Evolutionary conservation across 805 yeast species (phyloP).

Genomic region (Saccharomycopsis sp.): DNA sequence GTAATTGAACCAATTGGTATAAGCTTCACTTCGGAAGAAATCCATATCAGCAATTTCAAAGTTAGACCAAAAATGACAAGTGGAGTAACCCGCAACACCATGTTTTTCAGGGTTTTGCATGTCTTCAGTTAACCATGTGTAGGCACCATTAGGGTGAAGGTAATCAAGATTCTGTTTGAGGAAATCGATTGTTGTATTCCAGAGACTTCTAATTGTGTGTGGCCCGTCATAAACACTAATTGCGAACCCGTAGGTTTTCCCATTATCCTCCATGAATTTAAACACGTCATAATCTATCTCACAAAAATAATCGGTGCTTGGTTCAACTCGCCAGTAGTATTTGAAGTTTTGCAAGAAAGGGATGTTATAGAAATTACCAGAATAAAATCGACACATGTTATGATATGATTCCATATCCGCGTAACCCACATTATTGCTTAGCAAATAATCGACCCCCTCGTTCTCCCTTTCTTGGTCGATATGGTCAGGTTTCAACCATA

Average conservation of each 20-base stretch:
- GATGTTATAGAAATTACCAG: constrained; percentile 55
- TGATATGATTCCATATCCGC: constrained; percentile 61
- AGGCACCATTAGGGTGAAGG: constrained; percentile 51
- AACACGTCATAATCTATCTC: constrained; percentile 71
- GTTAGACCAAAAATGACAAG: constrained; percentile 87
- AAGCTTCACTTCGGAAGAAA: constrained; percentile 64
- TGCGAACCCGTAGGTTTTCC: constrained; percentile 69
- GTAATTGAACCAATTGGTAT: constrained; percentile 52
- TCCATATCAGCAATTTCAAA: constrained; percentile 84
- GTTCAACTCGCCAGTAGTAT: constrained; percentile 82
- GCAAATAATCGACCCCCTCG: constrained; percentile 35
- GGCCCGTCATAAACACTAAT: constrained; percentile 65
- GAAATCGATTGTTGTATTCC: constrained; percentile 64
- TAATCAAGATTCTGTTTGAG: constrained; percentile 50
- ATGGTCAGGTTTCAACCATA: constrained; percentile 55
- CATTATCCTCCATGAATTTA: constrained; percentile 59
- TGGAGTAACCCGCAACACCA: constrained; percentile 41
- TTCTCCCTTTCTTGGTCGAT: constrained; percentile 42
- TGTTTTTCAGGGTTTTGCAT: constrained; percentile 43
- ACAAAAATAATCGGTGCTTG: constrained; percentile 60
- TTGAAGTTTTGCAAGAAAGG: constrained; percentile 53
- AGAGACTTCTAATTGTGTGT: constrained; percentile 51
- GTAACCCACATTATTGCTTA: constrained; percentile 46
- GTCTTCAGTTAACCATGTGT: constrained; percentile 57
- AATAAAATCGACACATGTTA: constrained; percentile 79